Conservation (phyloP, 2,329 filamentous ascomycete genomes). For the Talaromyces islandicus region DNA sequence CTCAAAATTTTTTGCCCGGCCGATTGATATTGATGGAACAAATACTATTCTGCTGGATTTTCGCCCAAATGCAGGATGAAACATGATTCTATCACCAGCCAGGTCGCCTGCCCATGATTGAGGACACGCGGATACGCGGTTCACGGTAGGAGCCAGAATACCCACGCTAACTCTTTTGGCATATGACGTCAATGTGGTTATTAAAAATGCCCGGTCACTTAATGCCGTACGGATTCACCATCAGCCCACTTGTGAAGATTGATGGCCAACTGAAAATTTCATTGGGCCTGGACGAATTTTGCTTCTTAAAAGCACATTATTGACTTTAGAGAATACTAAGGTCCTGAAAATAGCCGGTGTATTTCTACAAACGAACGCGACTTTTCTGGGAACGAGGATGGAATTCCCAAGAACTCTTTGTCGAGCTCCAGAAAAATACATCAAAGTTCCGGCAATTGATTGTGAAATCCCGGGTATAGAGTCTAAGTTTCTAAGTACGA, state of each 20-base stretch:
- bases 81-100: neutral
- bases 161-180: neutral
- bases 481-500: neutral
- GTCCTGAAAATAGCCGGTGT: neutral
- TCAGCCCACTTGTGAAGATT: neutral
- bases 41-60: neutral
- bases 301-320: neutral
- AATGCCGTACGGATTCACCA: neutral
- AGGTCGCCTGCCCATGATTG: neutral
- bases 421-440: neutral
- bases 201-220: neutral
- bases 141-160: neutral
- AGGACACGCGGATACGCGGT: neutral
- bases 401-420: neutral
- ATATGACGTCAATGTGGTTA: neutral
- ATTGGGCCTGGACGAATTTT: neutral
- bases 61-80: neutral
- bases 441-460: neutral
- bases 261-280: constrained; percentile 18
- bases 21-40: neutral
- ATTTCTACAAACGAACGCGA: neutral
- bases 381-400: neutral
- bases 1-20: neutral
- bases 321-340: neutral
- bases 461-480: neutral